A percentile compares a stretch with the other conserved stretches of the same genome.
These are phyloP conservation scores for Nannochloris sp. DNA, from an alignment of 139 green algal genomes.

Conservation along the genomic window DNA sequence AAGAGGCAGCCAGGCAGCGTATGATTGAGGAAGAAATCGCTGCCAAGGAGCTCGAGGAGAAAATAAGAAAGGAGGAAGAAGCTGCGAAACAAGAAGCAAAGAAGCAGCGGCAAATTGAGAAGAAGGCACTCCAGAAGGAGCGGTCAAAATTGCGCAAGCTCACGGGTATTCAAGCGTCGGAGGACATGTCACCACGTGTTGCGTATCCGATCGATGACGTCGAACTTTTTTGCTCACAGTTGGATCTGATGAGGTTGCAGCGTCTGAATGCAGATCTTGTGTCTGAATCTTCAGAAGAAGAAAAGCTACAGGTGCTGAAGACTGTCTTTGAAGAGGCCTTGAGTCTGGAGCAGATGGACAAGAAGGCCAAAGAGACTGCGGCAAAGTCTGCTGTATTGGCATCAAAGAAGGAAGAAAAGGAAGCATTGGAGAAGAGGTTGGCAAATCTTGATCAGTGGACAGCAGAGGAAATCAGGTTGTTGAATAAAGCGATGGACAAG, in stretches of 20 bases:
- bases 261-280: conserved; percentile 36
- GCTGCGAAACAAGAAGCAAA: conserved; percentile 38
- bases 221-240: conserved; percentile 50
- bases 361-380: conserved; percentile 24
- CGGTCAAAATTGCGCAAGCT: conserved; percentile 52
- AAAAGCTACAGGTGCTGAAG: conserved; percentile 5
- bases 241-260: conserved; percentile 32
- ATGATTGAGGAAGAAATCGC: conserved; percentile 39
- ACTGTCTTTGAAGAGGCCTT: conserved; percentile 16
- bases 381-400: conserved; percentile 19
- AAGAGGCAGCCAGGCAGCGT: conserved; percentile 27
- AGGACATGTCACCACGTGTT: conserved; percentile 2
- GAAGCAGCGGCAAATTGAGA: conserved; percentile 66
- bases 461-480: conserved; percentile 64
- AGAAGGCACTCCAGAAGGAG: conserved; percentile 78
- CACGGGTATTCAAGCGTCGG: neutral
- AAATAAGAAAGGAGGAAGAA: conserved; percentile 30
- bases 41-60: conserved; percentile 22
- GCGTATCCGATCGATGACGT: conserved; percentile 30
- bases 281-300: neutral
- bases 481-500: conserved; percentile 85
- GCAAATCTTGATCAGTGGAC: conserved; percentile 28
- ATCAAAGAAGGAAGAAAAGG: neutral
- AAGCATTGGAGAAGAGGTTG: conserved; percentile 19
- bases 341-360: conserved; percentile 13